Evolutionary conservation across 345 rosid genomes (phyloP).

Genomic region (Pugionium cornutum): DNA sequence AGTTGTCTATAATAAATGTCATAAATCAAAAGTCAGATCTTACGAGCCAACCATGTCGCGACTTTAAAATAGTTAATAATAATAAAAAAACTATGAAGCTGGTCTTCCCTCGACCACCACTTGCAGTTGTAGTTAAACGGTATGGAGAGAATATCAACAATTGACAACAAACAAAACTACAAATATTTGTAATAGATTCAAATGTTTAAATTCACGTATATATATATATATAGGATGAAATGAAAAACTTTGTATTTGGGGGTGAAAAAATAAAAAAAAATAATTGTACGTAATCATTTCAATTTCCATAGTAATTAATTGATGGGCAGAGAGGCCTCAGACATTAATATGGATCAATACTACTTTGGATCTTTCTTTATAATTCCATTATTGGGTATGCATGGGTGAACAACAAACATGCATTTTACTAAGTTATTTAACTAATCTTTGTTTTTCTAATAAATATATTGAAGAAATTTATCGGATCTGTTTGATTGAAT

Average conservation of each 20-base stretch:
- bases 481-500: too few relatives aligned
- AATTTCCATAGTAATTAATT: too few relatives aligned
- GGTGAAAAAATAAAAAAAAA: too few relatives aligned
- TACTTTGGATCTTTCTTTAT: too few relatives aligned
- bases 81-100: constrained; percentile 4
- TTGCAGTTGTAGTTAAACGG: constrained; percentile 24
- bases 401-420: too few relatives aligned
- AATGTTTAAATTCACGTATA: neutral
- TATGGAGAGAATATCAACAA: constrained; percentile 15
- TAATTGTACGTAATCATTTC: too few relatives aligned
- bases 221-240: neutral
- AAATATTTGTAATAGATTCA: neutral
- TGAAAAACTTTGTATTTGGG: too few relatives aligned
- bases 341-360: neutral
- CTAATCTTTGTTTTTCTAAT: too few relatives aligned
- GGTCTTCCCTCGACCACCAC: constrained; percentile 31
- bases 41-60: constrained; percentile 32
- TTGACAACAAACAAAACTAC: neutral
- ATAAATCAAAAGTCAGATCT: constrained; percentile 29
- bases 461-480: too few relatives aligned
- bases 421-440: too few relatives aligned
- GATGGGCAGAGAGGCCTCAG: too few relatives aligned
- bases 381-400: too few relatives aligned
- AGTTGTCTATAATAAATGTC: constrained; percentile 8
- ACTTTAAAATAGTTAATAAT: constrained; percentile 21